Conservation (phyloP, 371 early-diverging fungal species). For the Choanephora cucurbitarum region DNA sequence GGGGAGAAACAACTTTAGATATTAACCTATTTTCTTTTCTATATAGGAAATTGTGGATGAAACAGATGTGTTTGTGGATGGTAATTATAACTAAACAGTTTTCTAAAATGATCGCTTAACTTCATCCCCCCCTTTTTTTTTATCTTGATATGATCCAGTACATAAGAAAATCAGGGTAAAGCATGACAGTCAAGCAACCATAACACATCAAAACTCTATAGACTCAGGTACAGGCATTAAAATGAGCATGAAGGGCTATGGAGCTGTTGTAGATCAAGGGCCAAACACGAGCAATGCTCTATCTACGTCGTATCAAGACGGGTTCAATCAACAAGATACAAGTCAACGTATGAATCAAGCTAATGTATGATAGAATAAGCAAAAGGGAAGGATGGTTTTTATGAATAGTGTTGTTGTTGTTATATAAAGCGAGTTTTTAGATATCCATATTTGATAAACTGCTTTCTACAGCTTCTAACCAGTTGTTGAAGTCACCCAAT, state of each 20-base stretch:
- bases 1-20: too few species aligned
- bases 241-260: conserved; percentile 20
- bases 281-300: conserved; percentile 1
- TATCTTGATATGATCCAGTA: too few species aligned
- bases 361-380: neutral
- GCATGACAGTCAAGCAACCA: neutral
- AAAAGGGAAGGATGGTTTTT: too few species aligned
- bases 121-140: too few species aligned
- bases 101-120: too few species aligned
- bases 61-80: conserved; percentile 90
- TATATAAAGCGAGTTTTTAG: conserved; percentile 2
- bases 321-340: neutral
- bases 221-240: conserved; percentile 14
- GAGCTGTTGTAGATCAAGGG: conserved; percentile 17
- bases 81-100: too few species aligned
- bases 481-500: conserved; percentile 31
- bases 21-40: neutral
- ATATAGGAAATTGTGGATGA: conserved; percentile 86
- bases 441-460: conserved; percentile 15
- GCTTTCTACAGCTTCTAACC: conserved; percentile 33
- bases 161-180: conserved; percentile 13
- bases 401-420: too few species aligned
- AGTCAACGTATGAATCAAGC: conserved; percentile 1
- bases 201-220: neutral
- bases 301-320: conserved; percentile 4